These are phyloP conservation scores for Eustoma russellianum DNA, from an alignment of 257 asterid genomes.

Conservation along the genomic window DNA sequence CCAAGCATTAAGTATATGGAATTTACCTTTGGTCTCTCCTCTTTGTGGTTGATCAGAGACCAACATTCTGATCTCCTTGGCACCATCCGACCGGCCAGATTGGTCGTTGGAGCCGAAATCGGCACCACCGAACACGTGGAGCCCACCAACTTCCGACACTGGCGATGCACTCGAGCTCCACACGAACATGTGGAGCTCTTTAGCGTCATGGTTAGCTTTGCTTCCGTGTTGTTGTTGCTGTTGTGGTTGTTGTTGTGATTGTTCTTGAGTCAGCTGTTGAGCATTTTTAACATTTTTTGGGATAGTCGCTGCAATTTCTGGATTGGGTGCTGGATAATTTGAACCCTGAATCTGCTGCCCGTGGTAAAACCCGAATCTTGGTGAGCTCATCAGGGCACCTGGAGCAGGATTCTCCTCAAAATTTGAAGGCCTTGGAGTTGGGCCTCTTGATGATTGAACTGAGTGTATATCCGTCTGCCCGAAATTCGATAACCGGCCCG, in stretches of 20 bases:
- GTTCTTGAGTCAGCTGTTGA: constrained; percentile 13
- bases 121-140: constrained; percentile 36
- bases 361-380: constrained; percentile 62
- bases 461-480: constrained; percentile 67
- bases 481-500: constrained; percentile 63
- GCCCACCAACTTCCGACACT: constrained; percentile 62
- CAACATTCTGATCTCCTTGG: constrained; percentile 82
- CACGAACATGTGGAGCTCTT: constrained; percentile 96
- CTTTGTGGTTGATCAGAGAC: constrained; percentile 78
- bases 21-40: constrained; percentile 66
- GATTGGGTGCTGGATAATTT: constrained; percentile 82
- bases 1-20: background rate
- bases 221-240: constrained; percentile 7
- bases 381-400: constrained; percentile 46
- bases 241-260: no score
- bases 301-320: constrained; percentile 56
- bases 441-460: constrained; percentile 83
- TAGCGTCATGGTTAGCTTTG: constrained; percentile 58
- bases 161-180: constrained; percentile 99
- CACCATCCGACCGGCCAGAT: constrained; percentile 85
- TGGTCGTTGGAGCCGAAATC: constrained; percentile 52
- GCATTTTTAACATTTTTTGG: constrained; percentile 31
- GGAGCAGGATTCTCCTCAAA: constrained; percentile 77
- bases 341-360: constrained; percentile 39
- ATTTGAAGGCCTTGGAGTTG: constrained; percentile 87